phyloP scores from a whole-genome alignment of 495 filamentous ascomycete species.

The Podospora bellae-mahoneyi region DNA sequence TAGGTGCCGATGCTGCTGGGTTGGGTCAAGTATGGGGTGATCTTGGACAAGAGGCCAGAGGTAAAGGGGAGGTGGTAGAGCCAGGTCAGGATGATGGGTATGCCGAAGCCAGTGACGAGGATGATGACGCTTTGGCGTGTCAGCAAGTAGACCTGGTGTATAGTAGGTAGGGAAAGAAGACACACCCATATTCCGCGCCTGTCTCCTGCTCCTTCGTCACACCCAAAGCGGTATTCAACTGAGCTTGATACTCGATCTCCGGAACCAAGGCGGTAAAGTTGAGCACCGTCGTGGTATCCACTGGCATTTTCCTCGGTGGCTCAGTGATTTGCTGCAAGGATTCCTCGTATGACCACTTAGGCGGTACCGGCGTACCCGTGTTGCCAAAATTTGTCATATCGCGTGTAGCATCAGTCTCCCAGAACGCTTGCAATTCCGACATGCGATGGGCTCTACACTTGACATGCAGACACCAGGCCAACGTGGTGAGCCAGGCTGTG shows the following conservation, averaged over 20 bases:
- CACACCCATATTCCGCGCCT: conserved; percentile 5
- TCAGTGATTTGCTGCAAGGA: neutral
- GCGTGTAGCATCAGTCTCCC: neutral
- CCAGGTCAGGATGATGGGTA: conserved; percentile 14
- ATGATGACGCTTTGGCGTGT: conserved; percentile 7
- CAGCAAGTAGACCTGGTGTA: neutral
- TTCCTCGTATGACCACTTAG: neutral
- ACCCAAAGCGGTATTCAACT: neutral
- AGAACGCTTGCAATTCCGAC: conserved; percentile 7
- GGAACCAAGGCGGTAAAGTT: conserved; percentile 7
- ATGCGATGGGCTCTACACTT: neutral
- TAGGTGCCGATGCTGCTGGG: conserved; percentile 26
- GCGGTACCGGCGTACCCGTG: neutral
- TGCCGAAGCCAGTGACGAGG: conserved; percentile 7
- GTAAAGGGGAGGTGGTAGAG: conserved; percentile 14
- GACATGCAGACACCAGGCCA: conserved; percentile 10
- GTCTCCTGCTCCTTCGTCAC: conserved; percentile 5
- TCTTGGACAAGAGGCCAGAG: neutral
- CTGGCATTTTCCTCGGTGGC: neutral
- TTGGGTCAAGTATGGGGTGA: conserved; percentile 18
- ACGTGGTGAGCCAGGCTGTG: conserved; percentile 7
- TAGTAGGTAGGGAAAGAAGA: neutral
- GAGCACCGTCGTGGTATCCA: neutral
- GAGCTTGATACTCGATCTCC: neutral
- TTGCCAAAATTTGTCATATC: neutral